Conservation (phyloP, 306 rosid genomes). For the Dalbergia cochinchinensis region DNA sequence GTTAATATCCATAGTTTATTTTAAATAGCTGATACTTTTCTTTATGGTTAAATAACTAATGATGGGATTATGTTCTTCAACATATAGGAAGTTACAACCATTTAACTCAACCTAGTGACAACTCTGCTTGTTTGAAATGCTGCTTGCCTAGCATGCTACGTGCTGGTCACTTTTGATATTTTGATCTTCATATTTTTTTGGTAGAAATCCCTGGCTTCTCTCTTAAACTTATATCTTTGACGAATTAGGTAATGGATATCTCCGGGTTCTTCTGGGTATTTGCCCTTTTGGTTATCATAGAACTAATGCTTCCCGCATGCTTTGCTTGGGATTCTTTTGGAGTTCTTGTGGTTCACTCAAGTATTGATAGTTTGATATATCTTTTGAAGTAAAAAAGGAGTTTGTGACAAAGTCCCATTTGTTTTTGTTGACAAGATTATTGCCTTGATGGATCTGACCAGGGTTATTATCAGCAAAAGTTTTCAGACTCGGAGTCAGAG, state of each 20-base stretch:
- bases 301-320: constrained; percentile 8
- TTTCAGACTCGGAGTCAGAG: neutral
- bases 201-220: neutral
- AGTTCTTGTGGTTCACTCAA: neutral
- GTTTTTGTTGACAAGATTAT: neutral
- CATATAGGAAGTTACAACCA: constrained; percentile 11
- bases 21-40: neutral
- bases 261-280: constrained; percentile 5
- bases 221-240: constrained; percentile 8
- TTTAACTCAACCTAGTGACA: constrained; percentile 2
- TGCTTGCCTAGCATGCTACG: neutral
- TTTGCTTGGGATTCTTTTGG: neutral
- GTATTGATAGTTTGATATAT: constrained; percentile 4
- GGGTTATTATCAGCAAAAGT: neutral
- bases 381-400: neutral
- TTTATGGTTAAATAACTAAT: neutral
- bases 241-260: neutral
- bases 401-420: neutral
- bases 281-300: neutral
- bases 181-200: constrained; percentile 11
- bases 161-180: neutral
- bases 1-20: neutral
- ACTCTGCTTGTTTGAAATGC: neutral
- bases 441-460: neutral
- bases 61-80: neutral